Base-by-base conservation (phyloP, 805 yeast species). In the Scheffersomyces spartinae region DNA sequence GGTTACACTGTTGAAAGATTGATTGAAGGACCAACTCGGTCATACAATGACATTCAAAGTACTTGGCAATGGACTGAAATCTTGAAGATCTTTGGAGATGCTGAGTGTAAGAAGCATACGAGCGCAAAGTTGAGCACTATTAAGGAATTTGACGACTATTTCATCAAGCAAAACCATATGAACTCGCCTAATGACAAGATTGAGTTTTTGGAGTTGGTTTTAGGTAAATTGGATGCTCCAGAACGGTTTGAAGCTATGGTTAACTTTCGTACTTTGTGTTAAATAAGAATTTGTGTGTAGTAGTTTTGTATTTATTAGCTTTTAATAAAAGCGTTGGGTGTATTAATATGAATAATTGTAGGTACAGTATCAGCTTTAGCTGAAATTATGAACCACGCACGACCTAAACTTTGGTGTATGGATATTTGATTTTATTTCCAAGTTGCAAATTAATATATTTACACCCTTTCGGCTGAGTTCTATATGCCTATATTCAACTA, bases 1-100 rank as follows among this genome's bases (percentile, higher is more conserved):
- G 96, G 96, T 2, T 86, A 86, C 55, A 78, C 95, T 0, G 84
- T 86, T 25, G 96, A 86, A 57, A 70, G 95, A 46, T 70, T 76
- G 13, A 81, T 86, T 38, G 69, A 74, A 44, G 96, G 95, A 4
- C 78, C 83, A 15, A 55, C 67, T 15, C 70, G 82, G 45, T 51
- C 66, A 1, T 86, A 85, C 50, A 86, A 86, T 48, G 95, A 85
- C 40, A 76, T 86, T 31, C 71, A 76, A 46, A 77, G 78, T 21
- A 49, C 63, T 31, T 86, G 95, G 95, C 61, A 77, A 34, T 85
- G 94, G 94, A 64, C 76, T 2, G 54, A 70, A 31, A 53, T 82
- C 18, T 66, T 81, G 35, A 61, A 68, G 30, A 67, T 71, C 10
- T 78, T 86, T 42, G 85, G 84, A 9, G 76, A 57, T 33, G 32